phyloP scores from a whole-genome alignment of 192 early-diverging fungal species.

The Tieghemiomyces parasiticus region DNA sequence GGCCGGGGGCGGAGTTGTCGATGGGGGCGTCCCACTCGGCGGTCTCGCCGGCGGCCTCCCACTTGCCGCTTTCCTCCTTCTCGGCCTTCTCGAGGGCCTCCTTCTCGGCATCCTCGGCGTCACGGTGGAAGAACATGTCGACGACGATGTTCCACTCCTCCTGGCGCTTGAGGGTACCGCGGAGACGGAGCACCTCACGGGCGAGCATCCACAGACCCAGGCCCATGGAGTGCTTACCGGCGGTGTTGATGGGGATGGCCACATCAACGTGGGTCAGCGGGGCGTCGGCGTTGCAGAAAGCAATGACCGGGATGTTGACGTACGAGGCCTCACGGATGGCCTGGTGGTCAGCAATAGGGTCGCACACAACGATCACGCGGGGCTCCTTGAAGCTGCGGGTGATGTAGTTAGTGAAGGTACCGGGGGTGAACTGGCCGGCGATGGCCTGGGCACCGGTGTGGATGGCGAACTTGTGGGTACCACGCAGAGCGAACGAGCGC shows the following conservation, averaged over 20 bases:
- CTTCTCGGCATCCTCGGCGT: slow-evolving; percentile 93
- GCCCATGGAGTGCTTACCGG: slow-evolving; percentile 98
- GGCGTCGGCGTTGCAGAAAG: slow-evolving; percentile 96
- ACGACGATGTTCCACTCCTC: slow-evolving; percentile 94
- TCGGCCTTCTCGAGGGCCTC: slow-evolving; percentile 58
- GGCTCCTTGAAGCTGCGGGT: slow-evolving; percentile 99
- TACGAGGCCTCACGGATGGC: slow-evolving; percentile 98
- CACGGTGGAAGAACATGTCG: slow-evolving; percentile 99
- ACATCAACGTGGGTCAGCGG: slow-evolving; percentile 89
- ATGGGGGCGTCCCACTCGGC: slow-evolving; percentile 29
- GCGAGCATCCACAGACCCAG: slow-evolving; percentile 95
- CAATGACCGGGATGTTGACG: slow-evolving; percentile 99
- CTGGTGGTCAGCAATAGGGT: slow-evolving; percentile 97
- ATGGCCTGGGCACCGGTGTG: slow-evolving; percentile 99
- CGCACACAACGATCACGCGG: slow-evolving; percentile 92
- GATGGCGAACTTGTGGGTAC: slow-evolving; percentile 94
- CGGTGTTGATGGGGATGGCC: slow-evolving; percentile 99
- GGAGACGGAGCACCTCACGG: slow-evolving; percentile 96
- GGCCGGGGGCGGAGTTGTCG: slow-evolving; percentile 19
- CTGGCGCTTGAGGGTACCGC: slow-evolving; percentile 76
- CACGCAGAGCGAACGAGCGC: slow-evolving; percentile 96
- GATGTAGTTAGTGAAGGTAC: slow-evolving; percentile 99
- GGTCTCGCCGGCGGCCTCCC: not conserved
- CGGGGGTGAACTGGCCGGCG: slow-evolving; percentile 99
- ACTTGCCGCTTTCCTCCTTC: slow-evolving; percentile 31